Evolutionary conservation across 768 basidiomycete species (phyloP).

Genomic region (Mycena albidolilacea): DNA sequence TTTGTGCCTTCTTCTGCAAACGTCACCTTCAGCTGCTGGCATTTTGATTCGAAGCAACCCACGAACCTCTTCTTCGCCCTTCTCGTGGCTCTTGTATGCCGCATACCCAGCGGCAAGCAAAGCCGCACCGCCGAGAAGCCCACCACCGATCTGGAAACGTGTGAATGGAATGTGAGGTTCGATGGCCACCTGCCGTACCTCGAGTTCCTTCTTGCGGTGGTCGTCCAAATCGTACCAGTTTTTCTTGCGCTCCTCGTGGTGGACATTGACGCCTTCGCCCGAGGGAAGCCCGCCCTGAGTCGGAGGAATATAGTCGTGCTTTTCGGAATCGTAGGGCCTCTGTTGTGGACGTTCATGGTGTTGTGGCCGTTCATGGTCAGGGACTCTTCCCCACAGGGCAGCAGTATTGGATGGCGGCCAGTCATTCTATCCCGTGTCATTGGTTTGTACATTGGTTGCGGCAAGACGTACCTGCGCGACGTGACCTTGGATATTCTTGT

Average conservation of each 20-base stretch:
- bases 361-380: slow-evolving; percentile 51
- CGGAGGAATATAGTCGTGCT: slow-evolving; percentile 41
- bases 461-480: slow-evolving; percentile 68
- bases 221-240: slow-evolving; percentile 72
- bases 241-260: slow-evolving; percentile 65
- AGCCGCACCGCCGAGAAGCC: slow-evolving; percentile 69
- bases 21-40: neutral
- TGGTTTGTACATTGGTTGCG: neutral
- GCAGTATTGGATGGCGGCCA: slow-evolving; percentile 77
- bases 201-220: slow-evolving; percentile 70
- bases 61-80: slow-evolving; percentile 70
- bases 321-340: slow-evolving; percentile 45
- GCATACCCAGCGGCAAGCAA: slow-evolving; percentile 64
- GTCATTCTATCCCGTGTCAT: slow-evolving; percentile 59
- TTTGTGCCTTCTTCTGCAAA: slow-evolving; percentile 62
- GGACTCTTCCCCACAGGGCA: slow-evolving; percentile 76
- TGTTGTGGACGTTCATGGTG: slow-evolving; percentile 49
- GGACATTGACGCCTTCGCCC: slow-evolving; percentile 46
- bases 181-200: slow-evolving; percentile 54
- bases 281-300: slow-evolving; percentile 36
- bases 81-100: slow-evolving; percentile 70
- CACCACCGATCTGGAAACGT: slow-evolving; percentile 71
- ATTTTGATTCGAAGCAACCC: neutral
- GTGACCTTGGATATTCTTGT: slow-evolving; percentile 83
- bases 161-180: slow-evolving; percentile 1